Evolutionary conservation across 805 yeast genomes (phyloP).

Genomic region (Candida chauliodis): DNA sequence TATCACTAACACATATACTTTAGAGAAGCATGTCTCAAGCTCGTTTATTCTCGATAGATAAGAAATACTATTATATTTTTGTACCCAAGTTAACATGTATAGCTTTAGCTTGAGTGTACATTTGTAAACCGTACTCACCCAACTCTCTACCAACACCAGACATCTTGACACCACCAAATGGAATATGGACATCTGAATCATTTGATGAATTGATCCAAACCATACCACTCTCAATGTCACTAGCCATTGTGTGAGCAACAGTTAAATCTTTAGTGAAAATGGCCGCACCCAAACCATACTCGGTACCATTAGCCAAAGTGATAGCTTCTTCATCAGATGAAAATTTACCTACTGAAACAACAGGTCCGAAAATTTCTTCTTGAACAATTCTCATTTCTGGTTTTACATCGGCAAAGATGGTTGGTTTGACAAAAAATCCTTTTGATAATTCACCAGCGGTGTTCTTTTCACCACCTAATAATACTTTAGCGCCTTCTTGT

Average conservation of each 20-base stretch:
- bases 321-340: constrained; percentile 65
- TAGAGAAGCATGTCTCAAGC: no score
- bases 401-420: constrained; percentile 68
- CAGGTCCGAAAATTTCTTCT: constrained; percentile 91
- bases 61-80: constrained; percentile 32
- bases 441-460: constrained; percentile 34
- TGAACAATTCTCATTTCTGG: constrained; percentile 62
- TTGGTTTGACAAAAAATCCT: constrained; percentile 73
- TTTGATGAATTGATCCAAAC: constrained; percentile 46
- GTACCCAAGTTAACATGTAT: constrained; percentile 67
- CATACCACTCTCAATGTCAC: constrained; percentile 43
- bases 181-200: constrained; percentile 44
- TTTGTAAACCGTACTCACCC: constrained; percentile 67
- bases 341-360: constrained; percentile 66
- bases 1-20: no score
- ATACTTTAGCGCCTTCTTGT: constrained; percentile 41
- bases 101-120: constrained; percentile 74
- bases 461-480: constrained; percentile 41
- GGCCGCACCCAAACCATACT: constrained; percentile 81
- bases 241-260: constrained; percentile 62
- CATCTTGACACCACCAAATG: constrained; percentile 79
- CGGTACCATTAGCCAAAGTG: constrained; percentile 63
- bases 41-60: no score
- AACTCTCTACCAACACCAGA: constrained; percentile 81
- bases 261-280: constrained; percentile 68